Evolutionary conservation across 2,329 filamentous ascomycete species (phyloP).

Genomic region (Pseudogymnoascus sp.): DNA sequence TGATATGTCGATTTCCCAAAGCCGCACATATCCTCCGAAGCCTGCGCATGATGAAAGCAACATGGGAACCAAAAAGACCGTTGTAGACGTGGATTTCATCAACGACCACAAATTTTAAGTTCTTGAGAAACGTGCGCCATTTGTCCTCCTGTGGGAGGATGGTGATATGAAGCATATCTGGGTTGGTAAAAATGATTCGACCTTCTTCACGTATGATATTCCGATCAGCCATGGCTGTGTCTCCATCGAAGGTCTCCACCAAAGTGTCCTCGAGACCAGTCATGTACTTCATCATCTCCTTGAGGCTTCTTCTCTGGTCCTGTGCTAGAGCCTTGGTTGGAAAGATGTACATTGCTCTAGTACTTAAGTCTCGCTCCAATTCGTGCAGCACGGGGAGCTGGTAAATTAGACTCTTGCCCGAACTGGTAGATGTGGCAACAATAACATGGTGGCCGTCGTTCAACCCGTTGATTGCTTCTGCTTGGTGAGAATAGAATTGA

Average conservation of each 20-base stretch:
- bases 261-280: constrained; percentile 65
- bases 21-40: constrained; percentile 83
- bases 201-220: constrained; percentile 80
- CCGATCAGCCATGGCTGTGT: constrained; percentile 76
- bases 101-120: constrained; percentile 84
- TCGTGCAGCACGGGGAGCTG: constrained; percentile 87
- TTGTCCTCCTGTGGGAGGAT: constrained; percentile 86
- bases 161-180: constrained; percentile 93
- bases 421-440: constrained; percentile 90
- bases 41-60: constrained; percentile 90
- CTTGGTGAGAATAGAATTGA: constrained; percentile 82
- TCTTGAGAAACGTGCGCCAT: constrained; percentile 84
- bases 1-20: constrained; percentile 76
- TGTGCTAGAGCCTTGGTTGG: constrained; percentile 95
- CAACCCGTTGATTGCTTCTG: constrained; percentile 85
- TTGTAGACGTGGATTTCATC: constrained; percentile 96
- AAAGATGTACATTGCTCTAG: constrained; percentile 94
- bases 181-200: constrained; percentile 93
- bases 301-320: constrained; percentile 83
- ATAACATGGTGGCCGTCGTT: constrained; percentile 81
- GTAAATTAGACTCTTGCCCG: constrained; percentile 96
- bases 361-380: constrained; percentile 68
- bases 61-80: constrained; percentile 85
- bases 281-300: constrained; percentile 77
- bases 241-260: constrained; percentile 93